Conservation (phyloP, 2,329 filamentous ascomycete genomes). For the Huntiella decipiens region DNA sequence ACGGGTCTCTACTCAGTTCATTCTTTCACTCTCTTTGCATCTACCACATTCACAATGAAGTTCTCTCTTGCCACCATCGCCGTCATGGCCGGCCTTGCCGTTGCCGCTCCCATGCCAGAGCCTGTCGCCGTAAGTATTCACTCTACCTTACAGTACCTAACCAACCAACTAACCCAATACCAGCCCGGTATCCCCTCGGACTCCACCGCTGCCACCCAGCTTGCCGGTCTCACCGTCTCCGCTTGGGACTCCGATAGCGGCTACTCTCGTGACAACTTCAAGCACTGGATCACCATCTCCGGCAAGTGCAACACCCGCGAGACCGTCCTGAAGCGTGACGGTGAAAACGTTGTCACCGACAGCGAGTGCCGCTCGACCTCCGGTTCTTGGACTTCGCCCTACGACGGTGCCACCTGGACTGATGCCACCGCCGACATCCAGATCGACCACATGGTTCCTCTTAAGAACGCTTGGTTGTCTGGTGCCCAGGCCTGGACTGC, state of each 20-base stretch:
- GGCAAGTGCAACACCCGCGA: slow-evolving; percentile 56
- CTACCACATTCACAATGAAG: slow-evolving; percentile 16
- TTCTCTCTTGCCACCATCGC: slow-evolving; percentile 16
- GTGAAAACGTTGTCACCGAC: slow-evolving; percentile 39
- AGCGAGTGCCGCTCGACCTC: slow-evolving; percentile 41
- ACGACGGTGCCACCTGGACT: slow-evolving; percentile 55
- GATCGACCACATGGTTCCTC: slow-evolving; percentile 68
- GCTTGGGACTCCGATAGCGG: slow-evolving; percentile 31
- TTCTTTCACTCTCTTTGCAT: neutral
- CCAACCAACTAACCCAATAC: neutral
- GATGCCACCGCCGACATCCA: slow-evolving; percentile 46
- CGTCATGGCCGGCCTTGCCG: slow-evolving; percentile 14
- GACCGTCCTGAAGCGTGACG: slow-evolving; percentile 55
- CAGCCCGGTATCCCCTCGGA: slow-evolving; percentile 44
- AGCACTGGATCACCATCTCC: slow-evolving; percentile 47
- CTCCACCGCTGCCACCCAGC: slow-evolving; percentile 35
- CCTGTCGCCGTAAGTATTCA: slow-evolving; percentile 16
- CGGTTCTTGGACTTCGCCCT: slow-evolving; percentile 53
- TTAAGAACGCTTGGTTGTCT: slow-evolving; percentile 66
- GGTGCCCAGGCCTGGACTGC: slow-evolving; percentile 58
- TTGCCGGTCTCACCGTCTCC: slow-evolving; percentile 39
- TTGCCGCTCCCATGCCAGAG: slow-evolving; percentile 15
- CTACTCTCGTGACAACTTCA: slow-evolving; percentile 51
- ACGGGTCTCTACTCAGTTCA: neutral
- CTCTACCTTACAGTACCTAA: neutral